Conservation (phyloP, 2,329 filamentous ascomycete genomes). For the Talaromyces piceae region DNA sequence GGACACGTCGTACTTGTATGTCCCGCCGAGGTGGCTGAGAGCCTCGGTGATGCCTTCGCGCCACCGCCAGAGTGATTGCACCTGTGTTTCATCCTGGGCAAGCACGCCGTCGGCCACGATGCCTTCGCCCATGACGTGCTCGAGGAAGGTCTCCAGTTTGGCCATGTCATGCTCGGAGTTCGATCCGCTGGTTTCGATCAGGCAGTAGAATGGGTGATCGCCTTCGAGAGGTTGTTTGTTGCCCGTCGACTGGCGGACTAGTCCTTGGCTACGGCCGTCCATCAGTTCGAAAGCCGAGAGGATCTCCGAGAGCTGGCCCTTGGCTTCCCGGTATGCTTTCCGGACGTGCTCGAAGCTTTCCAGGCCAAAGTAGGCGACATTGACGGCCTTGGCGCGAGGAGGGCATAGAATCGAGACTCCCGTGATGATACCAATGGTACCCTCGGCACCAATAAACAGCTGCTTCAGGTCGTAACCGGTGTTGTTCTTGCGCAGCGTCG, state of each 20-base stretch:
- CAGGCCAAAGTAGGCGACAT: constrained; percentile 90
- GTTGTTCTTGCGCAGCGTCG: constrained; percentile 91
- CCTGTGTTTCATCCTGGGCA: constrained; percentile 88
- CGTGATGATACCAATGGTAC: constrained; percentile 90
- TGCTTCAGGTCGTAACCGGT: constrained; percentile 97
- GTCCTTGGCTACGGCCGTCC: constrained; percentile 73
- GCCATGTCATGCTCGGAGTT: constrained; percentile 88
- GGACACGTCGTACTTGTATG: constrained; percentile 98
- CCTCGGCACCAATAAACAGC: constrained; percentile 91
- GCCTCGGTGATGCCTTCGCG: constrained; percentile 89
- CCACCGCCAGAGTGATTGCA: constrained; percentile 79
- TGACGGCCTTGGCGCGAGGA: constrained; percentile 76
- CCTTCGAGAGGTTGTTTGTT: constrained; percentile 74
- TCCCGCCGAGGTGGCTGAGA: constrained; percentile 81
- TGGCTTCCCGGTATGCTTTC: constrained; percentile 78
- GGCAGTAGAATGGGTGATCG: constrained; percentile 87
- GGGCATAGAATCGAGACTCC: constrained; percentile 84
- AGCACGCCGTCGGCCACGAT: constrained; percentile 85
- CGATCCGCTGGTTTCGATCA: constrained; percentile 92
- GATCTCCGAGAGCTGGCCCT: constrained; percentile 85
- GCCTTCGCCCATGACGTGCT: constrained; percentile 81
- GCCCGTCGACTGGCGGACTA: constrained; percentile 67
- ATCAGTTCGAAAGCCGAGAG: constrained; percentile 97
- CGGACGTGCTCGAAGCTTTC: constrained; percentile 87
- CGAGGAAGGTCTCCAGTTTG: constrained; percentile 84